phyloP scores from a whole-genome alignment of 805 yeast species.

The Huiozyma naganishii region DNA sequence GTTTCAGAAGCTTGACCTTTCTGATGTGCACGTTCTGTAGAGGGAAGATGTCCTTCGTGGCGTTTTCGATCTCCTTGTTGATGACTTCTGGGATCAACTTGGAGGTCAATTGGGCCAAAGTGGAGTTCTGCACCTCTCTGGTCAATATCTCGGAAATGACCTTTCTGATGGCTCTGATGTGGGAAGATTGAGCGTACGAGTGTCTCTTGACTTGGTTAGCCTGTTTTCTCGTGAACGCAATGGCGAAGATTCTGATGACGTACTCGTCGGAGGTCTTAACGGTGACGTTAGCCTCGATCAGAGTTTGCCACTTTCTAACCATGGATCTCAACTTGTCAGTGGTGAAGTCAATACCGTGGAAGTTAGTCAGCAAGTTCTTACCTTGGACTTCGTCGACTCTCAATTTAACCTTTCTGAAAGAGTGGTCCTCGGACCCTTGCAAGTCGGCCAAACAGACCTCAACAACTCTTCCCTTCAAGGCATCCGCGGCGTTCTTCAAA shows the following conservation, averaged over 20 bases:
- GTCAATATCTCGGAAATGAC: slow-evolving; percentile 92
- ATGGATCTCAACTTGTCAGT: slow-evolving; percentile 93
- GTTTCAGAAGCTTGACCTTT: slow-evolving; percentile 95
- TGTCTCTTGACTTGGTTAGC: slow-evolving; percentile 96
- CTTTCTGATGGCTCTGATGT: slow-evolving; percentile 94
- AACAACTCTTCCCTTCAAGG: slow-evolving; percentile 93
- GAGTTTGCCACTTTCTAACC: slow-evolving; percentile 98
- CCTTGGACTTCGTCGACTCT: slow-evolving; percentile 99
- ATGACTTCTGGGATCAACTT: slow-evolving; percentile 97
- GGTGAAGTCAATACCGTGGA: slow-evolving; percentile 98
- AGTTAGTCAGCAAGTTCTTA: slow-evolving; percentile 95
- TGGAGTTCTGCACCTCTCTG: slow-evolving; percentile 89
- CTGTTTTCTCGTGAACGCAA: slow-evolving; percentile 97
- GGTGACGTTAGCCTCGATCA: slow-evolving; percentile 95
- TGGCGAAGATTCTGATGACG: slow-evolving; percentile 90
- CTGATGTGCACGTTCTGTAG: slow-evolving; percentile 97
- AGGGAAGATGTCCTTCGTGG: slow-evolving; percentile 90
- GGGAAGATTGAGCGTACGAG: slow-evolving; percentile 94
- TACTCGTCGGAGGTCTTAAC: slow-evolving; percentile 97
- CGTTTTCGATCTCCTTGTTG: slow-evolving; percentile 96
- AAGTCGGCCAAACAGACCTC: slow-evolving; percentile 94
- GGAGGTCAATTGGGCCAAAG: slow-evolving; percentile 91
- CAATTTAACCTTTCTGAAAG: slow-evolving; percentile 92
- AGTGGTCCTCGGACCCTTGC: slow-evolving; percentile 98
- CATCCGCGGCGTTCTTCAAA: slow-evolving; percentile 94